Base-by-base conservation (phyloP, 2,329 filamentous ascomycete species). In the Claviceps cyperi region DNA sequence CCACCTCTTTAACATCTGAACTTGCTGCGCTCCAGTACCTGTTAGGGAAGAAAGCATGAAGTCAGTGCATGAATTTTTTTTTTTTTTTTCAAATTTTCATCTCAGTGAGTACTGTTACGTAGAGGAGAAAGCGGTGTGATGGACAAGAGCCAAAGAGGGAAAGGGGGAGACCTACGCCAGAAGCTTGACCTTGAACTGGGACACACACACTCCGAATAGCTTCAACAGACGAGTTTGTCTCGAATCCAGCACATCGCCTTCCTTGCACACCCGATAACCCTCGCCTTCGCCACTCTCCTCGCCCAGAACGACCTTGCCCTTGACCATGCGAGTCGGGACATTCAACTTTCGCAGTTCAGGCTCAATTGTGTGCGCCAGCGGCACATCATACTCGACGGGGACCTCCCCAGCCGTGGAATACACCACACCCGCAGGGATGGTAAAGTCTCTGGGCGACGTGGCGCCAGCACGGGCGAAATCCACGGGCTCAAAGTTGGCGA, bases 211-310 rank as follows among this genome's bases (percentile, higher is more conserved):
- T 49, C 88, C 84, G 69, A 98, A 97, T 60, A 95, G 75, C 78
- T 97, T 97, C 67, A 98, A 68, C 62, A 98, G 71, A 56, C 89
- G 84, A 51, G 92, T 96, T 76, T 98, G 92, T 59, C 91, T 78
- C 57, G 86, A 90, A 68, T 96, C 90, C 57, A 98, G 70, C 43
- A 81, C 76, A 63, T 96, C 80, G 11, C 91, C 92, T 66, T 89
- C 83, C 61, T 81, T 81, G 71, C 91, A 97, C 47, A 98, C 81
- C 9, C 76, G 76, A 64, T 90, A 94, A n/a, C 71, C 72, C 50
- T 72, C 69, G 43, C 65, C 70, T 51, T 68, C 62, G 58, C 84
- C 82, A 49, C 63, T 66, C 54, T 70, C 76, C 56, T 69, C 70
- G 52, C 75, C 76, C 47, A 97, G 73, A 56, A 86, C 80, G 44